phyloP scores from a whole-genome alignment of 495 filamentous ascomycete genomes.

The Penicillium steckii region DNA sequence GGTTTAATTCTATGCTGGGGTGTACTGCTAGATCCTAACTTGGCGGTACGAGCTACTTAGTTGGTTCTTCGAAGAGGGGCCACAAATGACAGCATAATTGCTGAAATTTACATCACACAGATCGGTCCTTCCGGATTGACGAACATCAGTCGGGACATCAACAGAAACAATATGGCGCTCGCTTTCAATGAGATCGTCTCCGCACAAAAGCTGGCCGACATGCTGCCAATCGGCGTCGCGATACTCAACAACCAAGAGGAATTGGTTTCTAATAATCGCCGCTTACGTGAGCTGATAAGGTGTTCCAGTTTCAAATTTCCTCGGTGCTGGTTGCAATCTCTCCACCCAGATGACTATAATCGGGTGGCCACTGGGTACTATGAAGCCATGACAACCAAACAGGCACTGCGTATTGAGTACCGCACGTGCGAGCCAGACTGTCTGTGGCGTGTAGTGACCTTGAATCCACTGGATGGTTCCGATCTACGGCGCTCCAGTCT shows the following conservation, averaged over 20 bases:
- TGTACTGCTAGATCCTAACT: no score
- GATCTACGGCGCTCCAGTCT: slow-evolving; percentile 10
- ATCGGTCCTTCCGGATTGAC: no score
- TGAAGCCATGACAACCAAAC: slow-evolving; percentile 1
- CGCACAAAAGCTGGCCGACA: slow-evolving; percentile 30
- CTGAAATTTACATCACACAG: no score
- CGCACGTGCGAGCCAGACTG: slow-evolving; percentile 1
- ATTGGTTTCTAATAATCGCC: slow-evolving; percentile 17
- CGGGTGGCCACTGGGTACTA: slow-evolving; percentile 13
- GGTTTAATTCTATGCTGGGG: no score
- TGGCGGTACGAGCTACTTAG: no score
- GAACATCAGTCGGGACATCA: no score
- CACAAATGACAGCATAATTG: no score
- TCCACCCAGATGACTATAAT: slow-evolving; percentile 22
- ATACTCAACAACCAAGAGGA: slow-evolving; percentile 23
- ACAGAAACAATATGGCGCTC: no score
- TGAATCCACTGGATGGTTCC: slow-evolving; percentile 10
- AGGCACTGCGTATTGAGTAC: slow-evolving; percentile 20
- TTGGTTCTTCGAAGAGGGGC: no score
- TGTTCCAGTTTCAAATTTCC: slow-evolving; percentile 2
- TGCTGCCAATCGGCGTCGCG: slow-evolving; percentile 24
- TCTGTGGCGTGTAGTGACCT: slow-evolving; percentile 19
- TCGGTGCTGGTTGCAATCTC: slow-evolving; percentile 16
- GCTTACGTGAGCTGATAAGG: slow-evolving; percentile 19
- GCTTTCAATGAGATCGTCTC: slow-evolving; percentile 12